These are phyloP conservation scores for Amylocarpus encephaloides DNA, from an alignment of 2,329 filamentous ascomycete genomes.

Conservation along the genomic window DNA sequence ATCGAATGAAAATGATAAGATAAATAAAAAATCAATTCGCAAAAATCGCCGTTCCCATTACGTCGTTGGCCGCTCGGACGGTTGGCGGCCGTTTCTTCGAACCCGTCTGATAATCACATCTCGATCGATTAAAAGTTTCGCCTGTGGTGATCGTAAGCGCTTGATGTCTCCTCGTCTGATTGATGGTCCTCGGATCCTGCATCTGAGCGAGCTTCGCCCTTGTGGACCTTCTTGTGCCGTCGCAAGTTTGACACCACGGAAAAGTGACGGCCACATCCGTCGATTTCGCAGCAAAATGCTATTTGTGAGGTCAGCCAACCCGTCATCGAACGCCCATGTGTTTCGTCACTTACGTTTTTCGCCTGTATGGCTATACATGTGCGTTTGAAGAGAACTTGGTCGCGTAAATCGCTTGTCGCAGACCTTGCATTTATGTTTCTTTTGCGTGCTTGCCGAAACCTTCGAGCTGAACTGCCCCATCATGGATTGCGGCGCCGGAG, in stretches of 20 bases:
- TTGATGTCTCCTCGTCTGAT: conserved; percentile 41
- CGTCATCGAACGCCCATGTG: neutral
- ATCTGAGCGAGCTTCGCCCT: conserved; percentile 61
- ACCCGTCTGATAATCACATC: neutral
- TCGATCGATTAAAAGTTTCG: neutral
- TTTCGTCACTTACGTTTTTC: conserved; percentile 74
- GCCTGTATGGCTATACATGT: conserved; percentile 98
- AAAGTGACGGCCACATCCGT: conserved; percentile 92
- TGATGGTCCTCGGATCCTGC: conserved; percentile 54
- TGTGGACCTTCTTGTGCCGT: conserved; percentile 94
- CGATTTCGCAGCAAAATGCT: conserved; percentile 93
- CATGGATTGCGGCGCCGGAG: conserved; percentile 89
- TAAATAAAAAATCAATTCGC: too few relatives aligned
- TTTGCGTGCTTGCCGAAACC: conserved; percentile 89
- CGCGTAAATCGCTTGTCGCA: conserved; percentile 97
- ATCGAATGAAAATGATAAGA: conserved; percentile 2
- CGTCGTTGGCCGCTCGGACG: conserved; percentile 8
- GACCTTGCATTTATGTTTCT: conserved; percentile 99
- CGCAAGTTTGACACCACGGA: conserved; percentile 95
- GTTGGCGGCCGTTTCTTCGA: conserved; percentile 4
- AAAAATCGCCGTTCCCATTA: neutral
- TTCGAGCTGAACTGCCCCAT: conserved; percentile 99
- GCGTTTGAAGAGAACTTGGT: conserved; percentile 88
- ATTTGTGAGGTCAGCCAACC: conserved; percentile 18
- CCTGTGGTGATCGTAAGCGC: neutral